Percentiles rank a stretch among this genome's conserved stretches.
Conservation (phyloP, 2,329 filamentous ascomycete genomes). For the Neofusicoccum cordaticola region DNA sequence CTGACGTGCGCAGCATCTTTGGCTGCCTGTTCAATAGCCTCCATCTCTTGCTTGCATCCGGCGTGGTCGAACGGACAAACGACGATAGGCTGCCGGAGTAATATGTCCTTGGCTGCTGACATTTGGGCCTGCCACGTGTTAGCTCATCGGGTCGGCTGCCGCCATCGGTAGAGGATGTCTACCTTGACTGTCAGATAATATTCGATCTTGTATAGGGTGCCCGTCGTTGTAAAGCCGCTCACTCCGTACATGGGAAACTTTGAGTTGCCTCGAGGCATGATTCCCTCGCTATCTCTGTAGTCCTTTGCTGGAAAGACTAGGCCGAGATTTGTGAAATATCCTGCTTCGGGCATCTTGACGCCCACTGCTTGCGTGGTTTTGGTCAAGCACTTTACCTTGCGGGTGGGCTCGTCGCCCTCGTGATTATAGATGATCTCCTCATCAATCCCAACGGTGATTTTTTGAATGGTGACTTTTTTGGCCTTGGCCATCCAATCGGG, state of each 20-base stretch:
- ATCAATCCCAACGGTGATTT: conserved; percentile 89
- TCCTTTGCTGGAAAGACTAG: conserved; percentile 90
- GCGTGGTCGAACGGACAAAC: conserved; percentile 95
- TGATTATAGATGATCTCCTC: conserved; percentile 99
- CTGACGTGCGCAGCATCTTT: conserved; percentile 88
- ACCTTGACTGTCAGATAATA: conserved; percentile 96
- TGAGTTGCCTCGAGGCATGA: conserved; percentile 78
- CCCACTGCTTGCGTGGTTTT: conserved; percentile 80
- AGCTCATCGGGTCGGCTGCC: background rate
- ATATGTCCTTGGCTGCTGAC: conserved; percentile 82
- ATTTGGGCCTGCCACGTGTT: conserved; percentile 67
- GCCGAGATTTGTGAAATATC: conserved; percentile 89
- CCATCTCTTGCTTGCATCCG: conserved; percentile 97
- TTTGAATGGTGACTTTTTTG: conserved; percentile 86
- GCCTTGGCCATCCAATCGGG: conserved; percentile 88
- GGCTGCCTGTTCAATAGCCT: conserved; percentile 92
- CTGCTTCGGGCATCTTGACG: conserved; percentile 81
- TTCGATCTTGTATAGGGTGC: conserved; percentile 95
- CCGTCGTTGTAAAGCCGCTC: conserved; percentile 87
- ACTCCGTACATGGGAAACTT: conserved; percentile 88
- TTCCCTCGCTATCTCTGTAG: conserved; percentile 78
- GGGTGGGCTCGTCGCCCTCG: conserved; percentile 90
- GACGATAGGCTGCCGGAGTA: conserved; percentile 86
- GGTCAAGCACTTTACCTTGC: conserved; percentile 81
- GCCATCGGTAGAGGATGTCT: conserved; percentile 23